These are phyloP conservation scores for Agarophyton chilense DNA, from an alignment of 23 red algal species.

Conservation along the genomic window DNA sequence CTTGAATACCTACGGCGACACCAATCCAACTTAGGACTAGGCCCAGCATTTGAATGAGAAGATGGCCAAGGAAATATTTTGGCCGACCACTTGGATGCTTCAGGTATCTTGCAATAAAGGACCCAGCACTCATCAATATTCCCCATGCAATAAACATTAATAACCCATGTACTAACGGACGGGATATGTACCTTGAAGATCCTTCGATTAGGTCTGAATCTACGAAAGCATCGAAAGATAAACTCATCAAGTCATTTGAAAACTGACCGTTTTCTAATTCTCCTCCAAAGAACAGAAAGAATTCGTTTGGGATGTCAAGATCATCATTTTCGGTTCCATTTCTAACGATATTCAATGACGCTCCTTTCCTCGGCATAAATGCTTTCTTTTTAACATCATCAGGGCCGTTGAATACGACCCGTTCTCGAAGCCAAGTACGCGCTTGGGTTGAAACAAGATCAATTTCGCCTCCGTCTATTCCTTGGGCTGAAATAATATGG, in stretches of 20 bases:
- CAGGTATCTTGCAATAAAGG: conserved; percentile 36
- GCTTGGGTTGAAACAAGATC: conserved; percentile 49
- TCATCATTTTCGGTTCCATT: conserved; percentile 36
- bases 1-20: conserved; percentile 21
- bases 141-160: conserved; percentile 49
- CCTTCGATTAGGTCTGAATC: conserved; percentile 29
- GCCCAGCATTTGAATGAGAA: conserved; percentile 17
- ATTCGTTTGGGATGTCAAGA: conserved; percentile 41
- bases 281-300: conserved; percentile 53
- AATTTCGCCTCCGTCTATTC: conserved; percentile 42
- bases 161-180: conserved; percentile 42
- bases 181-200: conserved; percentile 4
- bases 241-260: conserved; percentile 41
- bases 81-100: conserved; percentile 36
- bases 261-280: conserved; percentile 47
- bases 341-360: conserved; percentile 39
- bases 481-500: conserved; percentile 13
- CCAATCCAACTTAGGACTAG: conserved; percentile 34
- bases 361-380: conserved; percentile 26
- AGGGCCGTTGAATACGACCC: conserved; percentile 18
- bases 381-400: neutral
- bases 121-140: conserved; percentile 24
- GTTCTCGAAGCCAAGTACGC: conserved; percentile 25
- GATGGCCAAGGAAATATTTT: conserved; percentile 31
- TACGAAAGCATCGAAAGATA: conserved; percentile 38